Evolutionary conservation across 2,329 filamentous ascomycete species (phyloP).

Genomic region (Aspergillus brunneoviolaceus): DNA sequence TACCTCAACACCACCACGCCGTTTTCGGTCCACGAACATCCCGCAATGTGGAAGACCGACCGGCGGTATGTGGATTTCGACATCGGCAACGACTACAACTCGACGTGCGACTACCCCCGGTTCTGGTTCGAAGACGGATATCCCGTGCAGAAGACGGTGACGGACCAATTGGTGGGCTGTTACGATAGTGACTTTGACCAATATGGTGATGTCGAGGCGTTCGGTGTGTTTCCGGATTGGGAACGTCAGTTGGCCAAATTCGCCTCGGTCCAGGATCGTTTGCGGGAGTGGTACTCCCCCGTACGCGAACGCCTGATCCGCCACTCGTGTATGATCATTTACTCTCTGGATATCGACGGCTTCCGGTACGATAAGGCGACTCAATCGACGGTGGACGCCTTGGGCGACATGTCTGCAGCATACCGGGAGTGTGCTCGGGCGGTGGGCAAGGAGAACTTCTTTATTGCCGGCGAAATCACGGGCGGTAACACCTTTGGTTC

Average conservation of each 20-base stretch:
- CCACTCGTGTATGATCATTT: constrained; percentile 62
- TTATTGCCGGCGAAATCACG: constrained; percentile 63
- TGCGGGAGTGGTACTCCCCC: constrained; percentile 61
- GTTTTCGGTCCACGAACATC: constrained; percentile 55
- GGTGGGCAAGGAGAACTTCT: constrained; percentile 62
- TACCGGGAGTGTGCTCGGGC: constrained; percentile 56
- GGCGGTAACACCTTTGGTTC: constrained; percentile 60
- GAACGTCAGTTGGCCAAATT: constrained; percentile 64
- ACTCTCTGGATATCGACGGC: constrained; percentile 62
- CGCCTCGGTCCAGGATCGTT: constrained; percentile 64
- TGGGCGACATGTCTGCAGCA: constrained; percentile 57
- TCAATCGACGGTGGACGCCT: constrained; percentile 60
- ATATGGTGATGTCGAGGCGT: constrained; percentile 62
- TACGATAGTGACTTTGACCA: constrained; percentile 64
- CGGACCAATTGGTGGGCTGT: constrained; percentile 52
- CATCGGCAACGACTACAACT: constrained; percentile 53
- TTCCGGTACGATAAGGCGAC: constrained; percentile 66
- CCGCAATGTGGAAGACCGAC: constrained; percentile 55
- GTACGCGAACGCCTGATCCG: constrained; percentile 58
- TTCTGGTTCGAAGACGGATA: constrained; percentile 61
- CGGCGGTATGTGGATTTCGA: constrained; percentile 59
- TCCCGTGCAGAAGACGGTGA: constrained; percentile 49
- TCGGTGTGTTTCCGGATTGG: constrained; percentile 62
- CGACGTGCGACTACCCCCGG: constrained; percentile 57
- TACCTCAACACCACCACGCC: constrained; percentile 52